Evolutionary conservation across 2,329 filamentous ascomycete genomes (phyloP).

Genomic region (Chrysoporthe deuterocubensis): DNA sequence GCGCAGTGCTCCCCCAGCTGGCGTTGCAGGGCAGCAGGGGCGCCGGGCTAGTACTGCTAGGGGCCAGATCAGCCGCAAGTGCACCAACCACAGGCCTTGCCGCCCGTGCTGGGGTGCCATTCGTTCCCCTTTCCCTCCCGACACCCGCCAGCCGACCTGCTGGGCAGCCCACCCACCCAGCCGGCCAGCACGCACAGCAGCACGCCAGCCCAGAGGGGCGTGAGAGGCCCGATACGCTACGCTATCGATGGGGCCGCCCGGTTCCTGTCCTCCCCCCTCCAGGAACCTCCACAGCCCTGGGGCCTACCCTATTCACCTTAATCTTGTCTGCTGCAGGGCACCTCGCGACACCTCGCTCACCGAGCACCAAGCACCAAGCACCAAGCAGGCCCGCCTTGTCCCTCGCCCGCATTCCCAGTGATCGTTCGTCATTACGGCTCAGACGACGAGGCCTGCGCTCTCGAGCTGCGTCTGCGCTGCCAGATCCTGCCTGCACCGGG

Average conservation of each 20-base stretch:
- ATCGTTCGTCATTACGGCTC: no score
- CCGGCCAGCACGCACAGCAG: no score
- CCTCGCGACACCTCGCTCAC: neutral
- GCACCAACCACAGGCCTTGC: conserved; percentile 3
- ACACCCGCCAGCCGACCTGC: neutral
- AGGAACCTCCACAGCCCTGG: neutral
- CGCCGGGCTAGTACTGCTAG: neutral
- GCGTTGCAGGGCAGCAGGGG: neutral
- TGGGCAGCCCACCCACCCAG: neutral
- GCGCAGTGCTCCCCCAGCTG: neutral
- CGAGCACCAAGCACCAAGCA: neutral
- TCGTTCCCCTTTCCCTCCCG: conserved; percentile 4
- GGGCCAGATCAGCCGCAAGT: conserved; percentile 1
- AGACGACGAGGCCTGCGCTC: neutral
- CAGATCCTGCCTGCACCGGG: neutral
- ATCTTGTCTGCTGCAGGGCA: neutral
- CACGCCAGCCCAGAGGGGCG: neutral
- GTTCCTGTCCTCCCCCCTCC: neutral
- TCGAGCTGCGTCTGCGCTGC: neutral
- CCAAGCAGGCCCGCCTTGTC: neutral
- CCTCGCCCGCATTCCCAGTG: no score
- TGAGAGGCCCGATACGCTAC: neutral
- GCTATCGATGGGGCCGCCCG: conserved; percentile 3
- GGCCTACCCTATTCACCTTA: conserved; percentile 5
- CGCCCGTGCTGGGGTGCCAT: neutral